Conservation (phyloP, 2,329 filamentous ascomycete genomes). For the Fusarium ambrosium region DNA sequence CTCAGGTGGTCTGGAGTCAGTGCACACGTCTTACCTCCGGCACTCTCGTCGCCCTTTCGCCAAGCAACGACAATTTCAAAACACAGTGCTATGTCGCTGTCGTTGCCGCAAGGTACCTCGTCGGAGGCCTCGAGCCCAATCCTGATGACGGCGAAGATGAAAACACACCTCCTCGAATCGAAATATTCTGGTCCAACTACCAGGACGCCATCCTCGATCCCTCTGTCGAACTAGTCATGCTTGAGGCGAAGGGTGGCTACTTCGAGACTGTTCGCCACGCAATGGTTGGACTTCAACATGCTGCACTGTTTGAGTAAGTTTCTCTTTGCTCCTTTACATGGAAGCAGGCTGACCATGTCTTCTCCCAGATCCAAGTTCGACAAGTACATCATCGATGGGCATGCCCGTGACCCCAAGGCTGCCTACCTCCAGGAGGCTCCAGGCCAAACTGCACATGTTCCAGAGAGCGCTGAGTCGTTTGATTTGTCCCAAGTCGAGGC, state of each 20-base stretch:
- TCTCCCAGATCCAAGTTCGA: conserved; percentile 68
- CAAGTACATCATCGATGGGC: conserved; percentile 69
- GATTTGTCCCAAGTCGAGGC: conserved; percentile 80
- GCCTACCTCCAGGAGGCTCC: conserved; percentile 46
- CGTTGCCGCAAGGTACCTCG: conserved; percentile 77
- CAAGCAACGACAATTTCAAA: conserved; percentile 71
- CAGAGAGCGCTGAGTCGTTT: conserved; percentile 56
- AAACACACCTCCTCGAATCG: conserved; percentile 73
- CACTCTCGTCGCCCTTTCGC: conserved; percentile 66
- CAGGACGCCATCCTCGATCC: conserved; percentile 77
- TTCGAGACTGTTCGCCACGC: conserved; percentile 83
- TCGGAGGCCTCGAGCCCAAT: conserved; percentile 70
- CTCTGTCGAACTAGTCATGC: conserved; percentile 78
- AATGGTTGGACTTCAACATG: conserved; percentile 78
- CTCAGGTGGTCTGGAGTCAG: conserved; percentile 74
- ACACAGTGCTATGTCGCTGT: conserved; percentile 77
- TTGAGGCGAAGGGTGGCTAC: conserved; percentile 80
- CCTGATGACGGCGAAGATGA: conserved; percentile 34
- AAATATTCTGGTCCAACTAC: conserved; percentile 77
- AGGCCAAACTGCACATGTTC: background rate
- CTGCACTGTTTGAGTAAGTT: conserved; percentile 65
- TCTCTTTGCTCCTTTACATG: conserved; percentile 17
- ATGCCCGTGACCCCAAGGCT: conserved; percentile 51
- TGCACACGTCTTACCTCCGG: conserved; percentile 67
- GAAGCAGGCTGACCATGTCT: background rate